Evolutionary conservation across 768 basidiomycete species (phyloP).

Genomic region (Kwoniella botswanensis): DNA sequence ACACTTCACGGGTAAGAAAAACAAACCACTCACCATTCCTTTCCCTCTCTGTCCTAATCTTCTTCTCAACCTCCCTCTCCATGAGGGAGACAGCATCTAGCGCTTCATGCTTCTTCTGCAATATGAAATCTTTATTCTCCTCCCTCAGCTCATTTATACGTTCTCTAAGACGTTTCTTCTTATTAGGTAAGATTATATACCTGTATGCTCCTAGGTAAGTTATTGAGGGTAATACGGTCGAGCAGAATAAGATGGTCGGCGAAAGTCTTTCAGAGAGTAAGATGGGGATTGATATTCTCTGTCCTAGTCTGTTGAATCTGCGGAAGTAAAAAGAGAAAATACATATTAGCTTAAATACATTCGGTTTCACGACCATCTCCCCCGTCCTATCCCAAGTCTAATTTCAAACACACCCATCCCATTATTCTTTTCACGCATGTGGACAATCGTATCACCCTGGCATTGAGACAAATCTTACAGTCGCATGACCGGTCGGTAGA

Average conservation of each 20-base stretch:
- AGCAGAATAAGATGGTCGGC: conserved; percentile 48
- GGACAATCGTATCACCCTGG: not conserved
- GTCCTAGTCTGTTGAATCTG: conserved; percentile 59
- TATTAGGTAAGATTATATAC: conserved; percentile 55
- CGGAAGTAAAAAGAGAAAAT: not conserved
- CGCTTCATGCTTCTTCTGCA: conserved; percentile 68
- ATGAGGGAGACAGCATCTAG: conserved; percentile 70
- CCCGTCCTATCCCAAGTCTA: not conserved
- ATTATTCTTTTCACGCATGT: too few relatives aligned
- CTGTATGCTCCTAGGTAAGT: conserved; percentile 57
- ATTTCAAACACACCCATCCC: too few relatives aligned
- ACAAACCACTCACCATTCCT: conserved; percentile 66
- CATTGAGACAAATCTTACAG: not conserved
- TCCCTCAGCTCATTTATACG: conserved; percentile 71
- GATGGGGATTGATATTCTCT: conserved; percentile 55
- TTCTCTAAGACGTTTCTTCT: conserved; percentile 49
- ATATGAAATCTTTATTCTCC: conserved; percentile 69
- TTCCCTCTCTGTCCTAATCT: conserved; percentile 68
- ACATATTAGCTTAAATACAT: not conserved
- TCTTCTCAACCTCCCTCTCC: conserved; percentile 70
- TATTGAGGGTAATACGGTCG: conserved; percentile 56
- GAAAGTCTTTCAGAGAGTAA: conserved; percentile 56
- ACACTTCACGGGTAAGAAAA: too few relatives aligned
- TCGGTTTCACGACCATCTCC: not conserved
- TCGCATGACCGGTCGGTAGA: not conserved